Base-by-base conservation (phyloP, 768 basidiomycete genomes). In the Cystobasidium onofrii region DNA sequence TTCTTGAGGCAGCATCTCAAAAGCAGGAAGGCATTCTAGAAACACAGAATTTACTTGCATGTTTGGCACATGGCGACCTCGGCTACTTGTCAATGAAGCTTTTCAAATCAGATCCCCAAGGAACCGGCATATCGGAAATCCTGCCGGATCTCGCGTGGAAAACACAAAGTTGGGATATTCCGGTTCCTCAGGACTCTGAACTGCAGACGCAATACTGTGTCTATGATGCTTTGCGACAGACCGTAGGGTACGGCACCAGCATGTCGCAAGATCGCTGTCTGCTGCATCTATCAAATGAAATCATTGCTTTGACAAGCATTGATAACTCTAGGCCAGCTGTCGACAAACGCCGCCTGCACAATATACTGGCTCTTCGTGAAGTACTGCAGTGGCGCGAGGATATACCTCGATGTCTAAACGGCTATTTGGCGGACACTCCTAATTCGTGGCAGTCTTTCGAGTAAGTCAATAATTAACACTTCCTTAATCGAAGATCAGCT, bases 111-210 rank as follows among this genome's bases (percentile, higher is more conserved):
- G 9, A 39, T 25, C 36, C 27, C 15, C 23, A 27, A 82, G n/a
- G 78, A 78, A 62, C 46, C 60, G 73, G 27, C 18, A 77, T 86
- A 64, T 27, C 62, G 15, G 82, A 83, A 54, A 85, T 90, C 83
- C 86, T 83, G 39, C 93, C 92, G 80, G 85, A 87, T 46, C 84
- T 97, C 0, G 96, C 90, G 18, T 98, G 96, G 96, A 85, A 94
- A 57, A 95, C 93, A 0, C 91, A 90, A 75, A 89, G 88, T 0
- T 99, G 96, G 96, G 94, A 98, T 81, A 83, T 99, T 0, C 76
- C 81, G 12, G 81, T 81, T 0, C 81, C 83, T 6, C 57, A 60
- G 4, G 57, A 34, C 3, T 6, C 25, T 27, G 4, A 15, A 17
- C 15, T 23, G 25, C 29, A 60, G 2, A 6, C 57, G 6, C 15